Percentiles rank a stretch among this genome's conserved stretches.
phyloP scores from a whole-genome alignment of 2,329 filamentous ascomycete species.

The Lecanosticta acicola region DNA sequence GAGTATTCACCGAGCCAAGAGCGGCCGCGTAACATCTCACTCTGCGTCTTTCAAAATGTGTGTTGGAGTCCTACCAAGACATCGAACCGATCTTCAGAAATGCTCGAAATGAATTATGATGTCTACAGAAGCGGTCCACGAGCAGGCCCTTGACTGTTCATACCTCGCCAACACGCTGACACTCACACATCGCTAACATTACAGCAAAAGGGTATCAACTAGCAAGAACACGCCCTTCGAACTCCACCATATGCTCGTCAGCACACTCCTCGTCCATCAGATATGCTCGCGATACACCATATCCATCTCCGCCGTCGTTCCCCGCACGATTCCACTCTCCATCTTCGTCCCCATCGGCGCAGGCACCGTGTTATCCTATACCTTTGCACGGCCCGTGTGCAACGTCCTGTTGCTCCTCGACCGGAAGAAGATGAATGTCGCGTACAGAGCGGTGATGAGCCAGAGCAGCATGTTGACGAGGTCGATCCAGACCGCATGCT shows the following conservation, averaged over 20 bases:
- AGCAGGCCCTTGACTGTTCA: not conserved
- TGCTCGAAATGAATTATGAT: no score
- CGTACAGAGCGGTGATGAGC: conserved; percentile 57
- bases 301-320: conserved; percentile 6
- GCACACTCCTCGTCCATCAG: no score
- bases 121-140: no score
- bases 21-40: no score
- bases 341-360: conserved; percentile 13
- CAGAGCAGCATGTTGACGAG: conserved; percentile 69
- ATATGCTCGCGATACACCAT: not conserved
- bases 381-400: conserved; percentile 30
- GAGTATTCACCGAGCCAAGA: no score
- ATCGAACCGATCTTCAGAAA: no score
- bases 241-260: no score
- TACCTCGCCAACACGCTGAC: not conserved
- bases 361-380: conserved; percentile 24
- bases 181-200: conserved; percentile 2
- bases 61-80: no score
- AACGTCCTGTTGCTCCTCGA: conserved; percentile 41
- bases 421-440: conserved; percentile 55
- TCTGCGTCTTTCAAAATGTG: no score
- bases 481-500: conserved; percentile 80
- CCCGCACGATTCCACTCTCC: conserved; percentile 7
- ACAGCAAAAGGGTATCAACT: conserved; percentile 13
- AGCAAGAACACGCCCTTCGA: no score